Evolutionary conservation across 257 asterid species (phyloP).

Genomic region (Paulownia fortunei): DNA sequence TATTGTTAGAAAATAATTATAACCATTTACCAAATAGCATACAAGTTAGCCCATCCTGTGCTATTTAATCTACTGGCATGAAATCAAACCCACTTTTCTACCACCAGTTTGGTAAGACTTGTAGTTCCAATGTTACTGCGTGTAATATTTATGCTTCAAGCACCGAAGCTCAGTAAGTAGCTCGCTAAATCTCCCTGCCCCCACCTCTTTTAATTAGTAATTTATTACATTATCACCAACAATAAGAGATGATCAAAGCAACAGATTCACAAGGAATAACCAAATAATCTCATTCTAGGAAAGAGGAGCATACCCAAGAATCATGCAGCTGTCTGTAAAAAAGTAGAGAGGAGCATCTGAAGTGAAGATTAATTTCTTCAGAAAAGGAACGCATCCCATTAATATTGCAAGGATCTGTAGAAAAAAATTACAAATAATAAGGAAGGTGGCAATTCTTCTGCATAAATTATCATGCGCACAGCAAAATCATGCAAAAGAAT

Average conservation of each 20-base stretch:
- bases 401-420: conserved; percentile 83
- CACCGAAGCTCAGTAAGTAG: no score
- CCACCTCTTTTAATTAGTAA: not conserved
- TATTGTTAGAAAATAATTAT: conserved; percentile 26
- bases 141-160: conserved; percentile 12
- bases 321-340: conserved; percentile 96
- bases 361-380: conserved; percentile 81
- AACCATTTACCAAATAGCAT: not conserved
- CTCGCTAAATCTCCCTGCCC: not conserved
- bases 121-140: no score
- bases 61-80: no score
- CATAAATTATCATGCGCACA: not conserved
- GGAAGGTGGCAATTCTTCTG: not conserved
- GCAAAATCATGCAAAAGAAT: conserved; percentile 2
- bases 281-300: conserved; percentile 28
- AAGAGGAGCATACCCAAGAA: conserved; percentile 82
- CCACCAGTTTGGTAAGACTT: no score
- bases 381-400: conserved; percentile 84
- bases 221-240: conserved; percentile 10
- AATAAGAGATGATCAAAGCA: not conserved
- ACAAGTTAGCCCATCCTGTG: no score
- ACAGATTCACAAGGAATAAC: conserved; percentile 18
- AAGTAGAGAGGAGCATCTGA: conserved; percentile 93
- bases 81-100: no score
- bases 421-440: conserved; percentile 22